These are phyloP conservation scores for Penicillium silybi DNA, from an alignment of 495 filamentous ascomycete species.

Conservation along the genomic window DNA sequence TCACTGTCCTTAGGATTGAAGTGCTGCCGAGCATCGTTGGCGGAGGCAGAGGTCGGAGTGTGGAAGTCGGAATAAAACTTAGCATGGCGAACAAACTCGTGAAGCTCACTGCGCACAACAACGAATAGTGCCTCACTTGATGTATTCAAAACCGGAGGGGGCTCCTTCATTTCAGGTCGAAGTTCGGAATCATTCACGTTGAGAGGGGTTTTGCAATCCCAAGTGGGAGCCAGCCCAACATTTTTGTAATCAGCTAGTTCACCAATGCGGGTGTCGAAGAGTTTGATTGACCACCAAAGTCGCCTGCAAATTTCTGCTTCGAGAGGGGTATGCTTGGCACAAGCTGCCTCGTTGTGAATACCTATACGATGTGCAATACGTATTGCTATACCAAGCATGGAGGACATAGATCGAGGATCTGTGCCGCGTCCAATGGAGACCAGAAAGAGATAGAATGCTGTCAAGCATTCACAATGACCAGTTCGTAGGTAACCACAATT, in stretches of 20 bases:
- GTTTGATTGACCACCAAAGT: conserved; percentile 56
- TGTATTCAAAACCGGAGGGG: conserved; percentile 28
- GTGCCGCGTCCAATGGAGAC: conserved; percentile 45
- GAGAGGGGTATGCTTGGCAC: conserved; percentile 29
- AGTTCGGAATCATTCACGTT: conserved; percentile 57
- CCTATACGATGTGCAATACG: conserved; percentile 54
- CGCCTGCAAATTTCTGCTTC: conserved; percentile 57
- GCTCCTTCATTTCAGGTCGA: conserved; percentile 44
- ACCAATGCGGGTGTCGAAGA: conserved; percentile 50
- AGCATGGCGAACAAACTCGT: conserved; percentile 44
- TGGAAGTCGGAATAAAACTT: conserved; percentile 49
- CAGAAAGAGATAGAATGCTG: conserved; percentile 57
- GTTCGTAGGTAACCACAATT: conserved; percentile 43
- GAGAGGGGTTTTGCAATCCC: conserved; percentile 51
- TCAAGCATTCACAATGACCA: conserved; percentile 52
- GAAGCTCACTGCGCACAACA: conserved; percentile 46
- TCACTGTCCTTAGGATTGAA: conserved; percentile 18
- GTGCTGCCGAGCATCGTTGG: conserved; percentile 20
- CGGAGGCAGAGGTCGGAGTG: conserved; percentile 41
- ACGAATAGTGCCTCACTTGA: conserved; percentile 51
- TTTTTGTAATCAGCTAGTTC: conserved; percentile 40
- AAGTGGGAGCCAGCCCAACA: conserved; percentile 42
- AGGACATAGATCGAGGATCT: conserved; percentile 51
- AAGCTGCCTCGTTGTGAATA: conserved; percentile 43
- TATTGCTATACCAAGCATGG: conserved; percentile 49